These are phyloP conservation scores for Glutinoglossum americanum DNA, from an alignment of 495 filamentous ascomycete species.

Conservation along the genomic window DNA sequence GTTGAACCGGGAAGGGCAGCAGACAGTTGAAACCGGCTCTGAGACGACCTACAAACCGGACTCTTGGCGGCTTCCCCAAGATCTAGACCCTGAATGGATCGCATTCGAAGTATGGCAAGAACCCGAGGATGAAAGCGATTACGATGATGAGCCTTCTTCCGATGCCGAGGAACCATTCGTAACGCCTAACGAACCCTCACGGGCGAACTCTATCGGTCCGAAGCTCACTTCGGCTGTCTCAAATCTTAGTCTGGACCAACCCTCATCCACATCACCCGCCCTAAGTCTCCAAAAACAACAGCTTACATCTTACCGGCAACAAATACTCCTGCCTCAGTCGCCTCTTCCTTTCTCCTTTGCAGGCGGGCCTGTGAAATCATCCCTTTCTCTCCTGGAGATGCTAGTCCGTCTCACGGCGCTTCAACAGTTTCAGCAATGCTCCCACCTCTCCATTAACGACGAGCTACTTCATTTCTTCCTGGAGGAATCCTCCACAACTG, in stretches of 20 bases:
- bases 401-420: constrained; percentile 76
- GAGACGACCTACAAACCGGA: constrained; percentile 8
- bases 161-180: background rate
- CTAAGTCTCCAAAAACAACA: background rate
- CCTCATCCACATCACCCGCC: constrained; percentile 9
- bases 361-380: constrained; percentile 38
- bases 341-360: constrained; percentile 3
- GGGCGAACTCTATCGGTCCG: constrained; percentile 18
- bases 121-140: constrained; percentile 21
- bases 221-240: constrained; percentile 21
- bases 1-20: constrained; percentile 23
- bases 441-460: constrained; percentile 84
- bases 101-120: constrained; percentile 75
- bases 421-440: constrained; percentile 92
- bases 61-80: constrained; percentile 46
- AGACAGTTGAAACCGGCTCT: background rate
- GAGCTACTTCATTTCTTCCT: constrained; percentile 90
- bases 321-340: constrained; percentile 19
- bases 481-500: constrained; percentile 53
- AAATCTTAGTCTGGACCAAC: constrained; percentile 10
- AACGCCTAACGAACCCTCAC: background rate
- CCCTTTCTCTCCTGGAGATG: constrained; percentile 83
- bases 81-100: constrained; percentile 87
- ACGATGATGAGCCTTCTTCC: constrained; percentile 21
- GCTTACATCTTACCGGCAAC: constrained; percentile 3